Base-by-base conservation (phyloP, 2,329 filamentous ascomycete species). In the Venturia oleaginea region DNA sequence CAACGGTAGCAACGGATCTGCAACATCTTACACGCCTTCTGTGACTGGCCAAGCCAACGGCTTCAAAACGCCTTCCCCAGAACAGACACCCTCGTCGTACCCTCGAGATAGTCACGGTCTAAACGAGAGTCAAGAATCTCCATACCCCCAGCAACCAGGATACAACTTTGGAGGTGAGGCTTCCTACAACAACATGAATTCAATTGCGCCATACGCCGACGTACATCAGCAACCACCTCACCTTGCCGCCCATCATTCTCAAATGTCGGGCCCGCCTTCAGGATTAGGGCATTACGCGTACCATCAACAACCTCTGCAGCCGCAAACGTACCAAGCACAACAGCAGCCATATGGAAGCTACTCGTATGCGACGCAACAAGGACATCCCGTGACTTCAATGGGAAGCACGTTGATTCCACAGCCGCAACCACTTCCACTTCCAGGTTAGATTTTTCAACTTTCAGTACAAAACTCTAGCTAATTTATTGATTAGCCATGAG, bases 201-300 rank as follows among this genome's bases (percentile, higher is more conserved):
- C 89, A 77, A 83, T 84, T 71, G 84, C 86, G 72, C 82, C 86
- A 70, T 93, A 96, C 71, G 90, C 95, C 87, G 94, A 96, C 76
- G 92, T 94, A 72, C 83, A 87, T 73, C 80, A 84, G 68, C 80
- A 84, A 68, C 37, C 60, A 64, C 79, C 83, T 71, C 90, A 94
- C 76, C 87, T 95, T 81, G 89, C 87, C 69, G 90, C 90, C 74
- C 82, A 86, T 66, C 89, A 89, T 71, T 82, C 86, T 66, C 87
- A 90, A 11, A 89, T 92, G 74, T 86, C 90, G 27, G 89, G 90
- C 57, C 88, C 91, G 17, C 90, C 91, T 0, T 81, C 86, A 66
- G 83, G 81, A 62, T 83, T 95, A 75, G 80, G 84, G 55, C 90
- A 92, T 70, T 96, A 96, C 76, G 80, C 88, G 65, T 89, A 90